A percentile compares a stretch with the other conserved stretches of the same genome.
phyloP scores from a whole-genome alignment of 2,329 filamentous ascomycete genomes.

The Claviceps humidiphila region DNA sequence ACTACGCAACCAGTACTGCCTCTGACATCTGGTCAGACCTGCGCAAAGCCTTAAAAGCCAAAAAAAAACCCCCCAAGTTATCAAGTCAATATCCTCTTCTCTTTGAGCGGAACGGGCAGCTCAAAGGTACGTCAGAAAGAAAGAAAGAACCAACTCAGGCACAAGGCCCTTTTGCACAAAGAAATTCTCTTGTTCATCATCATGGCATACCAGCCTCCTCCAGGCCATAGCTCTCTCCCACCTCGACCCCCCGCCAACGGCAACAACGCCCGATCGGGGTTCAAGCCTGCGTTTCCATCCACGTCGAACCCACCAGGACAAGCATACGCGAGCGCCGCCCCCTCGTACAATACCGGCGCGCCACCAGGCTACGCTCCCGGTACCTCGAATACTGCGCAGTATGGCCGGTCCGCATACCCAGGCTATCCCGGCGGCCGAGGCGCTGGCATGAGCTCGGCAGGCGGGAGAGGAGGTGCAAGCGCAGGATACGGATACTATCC shows the following conservation, averaged over 20 bases:
- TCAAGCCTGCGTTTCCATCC: conserved; percentile 38
- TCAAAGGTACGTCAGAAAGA: conserved; percentile 36
- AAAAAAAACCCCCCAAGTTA: not conserved
- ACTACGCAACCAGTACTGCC: not conserved
- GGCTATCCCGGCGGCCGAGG: conserved; percentile 22
- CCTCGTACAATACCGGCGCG: conserved; percentile 16
- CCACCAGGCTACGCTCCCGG: conserved; percentile 10
- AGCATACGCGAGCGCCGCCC: conserved; percentile 21
- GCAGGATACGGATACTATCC: conserved; percentile 3
- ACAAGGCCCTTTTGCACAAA: not conserved
- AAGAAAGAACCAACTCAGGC: not conserved
- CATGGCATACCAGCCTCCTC: conserved; percentile 79
- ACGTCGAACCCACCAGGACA: conserved; percentile 21
- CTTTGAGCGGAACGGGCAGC: conserved; percentile 26
- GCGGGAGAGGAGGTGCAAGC: not conserved
- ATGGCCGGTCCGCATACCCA: conserved; percentile 8
- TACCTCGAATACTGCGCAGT: conserved; percentile 1
- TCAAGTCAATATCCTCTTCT: conserved; percentile 11
- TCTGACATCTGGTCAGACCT: not conserved
- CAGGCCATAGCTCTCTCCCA: conserved; percentile 56
- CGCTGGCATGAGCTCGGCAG: conserved; percentile 11
- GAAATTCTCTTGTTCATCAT: conserved; percentile 50
- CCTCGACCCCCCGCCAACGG: conserved; percentile 57
- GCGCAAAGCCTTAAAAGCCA: not conserved
- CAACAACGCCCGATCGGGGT: conserved; percentile 21